Conservation (phyloP, 2,329 filamentous ascomycete species). For the Fusarium virguliforme region DNA sequence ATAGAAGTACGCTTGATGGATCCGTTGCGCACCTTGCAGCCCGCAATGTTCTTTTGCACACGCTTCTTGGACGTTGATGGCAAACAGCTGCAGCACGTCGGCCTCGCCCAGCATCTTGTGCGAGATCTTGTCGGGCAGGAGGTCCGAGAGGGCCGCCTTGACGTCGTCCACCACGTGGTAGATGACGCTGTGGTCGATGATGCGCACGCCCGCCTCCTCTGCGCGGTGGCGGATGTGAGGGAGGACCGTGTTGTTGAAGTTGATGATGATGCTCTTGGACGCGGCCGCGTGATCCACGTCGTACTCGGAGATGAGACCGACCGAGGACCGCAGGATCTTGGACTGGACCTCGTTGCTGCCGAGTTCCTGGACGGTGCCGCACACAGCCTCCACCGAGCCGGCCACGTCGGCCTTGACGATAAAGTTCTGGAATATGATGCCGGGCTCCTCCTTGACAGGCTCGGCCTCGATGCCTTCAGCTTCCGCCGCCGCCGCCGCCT, state of each 20-base stretch:
- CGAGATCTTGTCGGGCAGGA: constrained; percentile 77
- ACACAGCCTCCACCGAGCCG: constrained; percentile 92
- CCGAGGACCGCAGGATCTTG: constrained; percentile 81
- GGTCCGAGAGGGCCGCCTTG: constrained; percentile 76
- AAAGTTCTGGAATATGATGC: constrained; percentile 78
- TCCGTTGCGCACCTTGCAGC: constrained; percentile 90
- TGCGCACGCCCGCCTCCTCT: constrained; percentile 78
- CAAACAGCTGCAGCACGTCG: constrained; percentile 86
- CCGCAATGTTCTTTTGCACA: constrained; percentile 82
- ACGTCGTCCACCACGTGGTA: constrained; percentile 85
- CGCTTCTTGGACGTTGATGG: constrained; percentile 83
- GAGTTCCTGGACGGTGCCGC: constrained; percentile 81
- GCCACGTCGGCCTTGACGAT: constrained; percentile 94
- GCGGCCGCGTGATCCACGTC: constrained; percentile 90
- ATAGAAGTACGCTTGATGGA: constrained; percentile 74
- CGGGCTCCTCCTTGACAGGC: constrained; percentile 58
- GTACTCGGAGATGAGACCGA: constrained; percentile 86
- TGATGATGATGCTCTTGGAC: constrained; percentile 83
- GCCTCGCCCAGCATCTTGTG: constrained; percentile 88
- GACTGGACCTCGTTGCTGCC: constrained; percentile 89
- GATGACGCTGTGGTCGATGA: constrained; percentile 90
- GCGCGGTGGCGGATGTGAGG: constrained; percentile 79
- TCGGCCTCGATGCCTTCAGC: constrained; percentile 58
- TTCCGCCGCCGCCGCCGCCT: constrained; percentile 56
- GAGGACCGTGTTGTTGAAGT: constrained; percentile 85